Evolutionary conservation across 2,329 filamentous ascomycete species (phyloP), one percentile per base, ranked within the genome.

Genomic region (Colletotrichum costaricense): DNA sequence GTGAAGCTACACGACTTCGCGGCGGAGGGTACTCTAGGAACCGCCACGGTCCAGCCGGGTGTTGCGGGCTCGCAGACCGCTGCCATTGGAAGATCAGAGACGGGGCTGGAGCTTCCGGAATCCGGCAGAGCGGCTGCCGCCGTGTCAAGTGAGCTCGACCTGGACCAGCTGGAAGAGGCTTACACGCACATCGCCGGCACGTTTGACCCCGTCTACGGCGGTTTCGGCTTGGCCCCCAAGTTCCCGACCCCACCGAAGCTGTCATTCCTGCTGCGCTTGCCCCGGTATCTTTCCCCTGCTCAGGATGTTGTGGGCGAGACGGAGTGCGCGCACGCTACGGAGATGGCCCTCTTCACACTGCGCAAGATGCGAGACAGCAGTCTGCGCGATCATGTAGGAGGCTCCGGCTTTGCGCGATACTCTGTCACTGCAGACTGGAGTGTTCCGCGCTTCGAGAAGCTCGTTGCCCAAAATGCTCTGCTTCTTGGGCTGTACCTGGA

Each of bases 361-460:
- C 89, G 93, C 52, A 91, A 91, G 72, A 97, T 98, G 16, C 83
- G 86, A 2, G 85, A 88, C 63, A 86, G 89, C 63, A 88, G 87
- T 5, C 77, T 91, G 74, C 83, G 87, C 65, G 89, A 91, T 72
- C 89, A 91, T 69, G 80, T 91, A 9, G 88, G 88, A 1, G 85
- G 84, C 1, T 79, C 80, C 7, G 89, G 89, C 4, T 91, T 91
- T 76, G 84, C 87, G 46, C 90, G 96, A 64, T 98, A 97, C 80
- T 97, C 95, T 16, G 93, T 97, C 8, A 98, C 96, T 0, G 86
- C 91, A 16, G 94, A 98, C 82, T 99, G 97, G 97, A 94, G 93
- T 75, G 86, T 98, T 59, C 97, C 97, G 12, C 95, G 98, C 81
- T 99, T 98, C 78, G 97, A 99, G 85, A 98, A 98, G 86, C 95